Evolutionary conservation across 2,329 filamentous ascomycete species (phyloP), one percentile per base, ranked within the genome.

Genomic region (Elsinoe batatas): DNA sequence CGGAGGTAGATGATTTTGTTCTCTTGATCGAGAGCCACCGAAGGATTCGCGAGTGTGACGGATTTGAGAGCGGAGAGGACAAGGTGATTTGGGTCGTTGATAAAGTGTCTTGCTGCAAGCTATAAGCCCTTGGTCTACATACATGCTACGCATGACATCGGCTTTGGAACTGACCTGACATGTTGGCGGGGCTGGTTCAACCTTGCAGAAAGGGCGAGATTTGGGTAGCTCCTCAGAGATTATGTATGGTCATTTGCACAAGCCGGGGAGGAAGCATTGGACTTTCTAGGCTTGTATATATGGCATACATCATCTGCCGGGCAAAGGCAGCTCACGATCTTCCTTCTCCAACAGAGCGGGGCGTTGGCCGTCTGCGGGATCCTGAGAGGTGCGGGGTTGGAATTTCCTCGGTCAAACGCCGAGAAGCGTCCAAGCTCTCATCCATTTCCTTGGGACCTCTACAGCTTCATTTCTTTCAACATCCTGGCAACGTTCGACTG

Each of bases 1-100:
- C 86, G 80, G 56, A 81, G 80, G 74, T 93, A 95, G 65, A 95
- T 72, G 64, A 94, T 85, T 70, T 95, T 96, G 74, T 94, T 87
- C 53, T 82, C 75, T 30, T 74, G 70, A 68, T 96, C 90, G 62
- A 93, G 80, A 53, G 86, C 85, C 20, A 94, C 75, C 35, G 85
- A 85, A 7, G 91, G 91, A 70, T 96, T 96, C 51, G 87, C 90
- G 59, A 87, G 75, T 18, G 89, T 91, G 33, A 93, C 77, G 60
- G 85, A 83, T 64, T 83, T 79, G 17, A 96, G 82, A 43, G 91
- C 87, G 40, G 82, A 77, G 67, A 81, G 78, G 68, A 96, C 88
- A 53, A 96, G 81, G 65, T 86, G 79, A 54, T 83, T 81, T 40
- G 90, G 83, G 68, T 94, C 87, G 69, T 89, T 83, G 76, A 95